Evolutionary conservation across 2,329 filamentous ascomycete species (phyloP).

Genomic region (Albifimbria verrucaria): DNA sequence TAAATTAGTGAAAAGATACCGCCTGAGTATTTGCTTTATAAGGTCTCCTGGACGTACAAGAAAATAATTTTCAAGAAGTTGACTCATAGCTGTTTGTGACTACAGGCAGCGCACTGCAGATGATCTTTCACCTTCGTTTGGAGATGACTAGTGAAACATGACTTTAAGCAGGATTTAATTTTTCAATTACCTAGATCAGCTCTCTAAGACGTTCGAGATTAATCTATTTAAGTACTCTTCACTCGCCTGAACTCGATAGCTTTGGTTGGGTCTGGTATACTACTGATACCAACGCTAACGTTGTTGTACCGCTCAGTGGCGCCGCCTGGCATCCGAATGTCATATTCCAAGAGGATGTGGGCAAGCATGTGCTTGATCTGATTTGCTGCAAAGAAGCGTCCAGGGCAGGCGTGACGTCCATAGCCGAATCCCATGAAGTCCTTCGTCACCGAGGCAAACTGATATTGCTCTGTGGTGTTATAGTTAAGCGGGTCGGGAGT

Average conservation of each 20-base stretch:
- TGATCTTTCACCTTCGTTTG: too few species aligned
- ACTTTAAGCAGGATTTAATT: too few species aligned
- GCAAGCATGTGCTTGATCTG: not conserved
- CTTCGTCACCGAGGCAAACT: not conserved
- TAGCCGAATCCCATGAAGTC: conserved; percentile 13
- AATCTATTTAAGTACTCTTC: too few species aligned
- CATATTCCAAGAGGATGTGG: not conserved
- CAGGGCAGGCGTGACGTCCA: conserved; percentile 14
- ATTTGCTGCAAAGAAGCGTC: conserved; percentile 12
- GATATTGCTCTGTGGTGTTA: not conserved
- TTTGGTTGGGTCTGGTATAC: not conserved
- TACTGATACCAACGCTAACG: not conserved
- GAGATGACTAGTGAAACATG: too few species aligned
- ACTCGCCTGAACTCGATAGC: not conserved
- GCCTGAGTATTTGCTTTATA: too few species aligned
- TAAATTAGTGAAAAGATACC: too few species aligned
- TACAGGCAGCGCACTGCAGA: too few species aligned
- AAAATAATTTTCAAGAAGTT: too few species aligned
- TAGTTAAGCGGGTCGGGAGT: not conserved
- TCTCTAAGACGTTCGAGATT: too few species aligned
- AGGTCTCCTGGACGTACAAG: too few species aligned
- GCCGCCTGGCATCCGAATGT: not conserved
- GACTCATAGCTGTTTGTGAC: too few species aligned
- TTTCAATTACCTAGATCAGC: too few species aligned
- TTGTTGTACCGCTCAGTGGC: not conserved